Evolutionary conservation across 2,329 filamentous ascomycete genomes (phyloP).

Genomic region (Ampelomyces quisqualis): DNA sequence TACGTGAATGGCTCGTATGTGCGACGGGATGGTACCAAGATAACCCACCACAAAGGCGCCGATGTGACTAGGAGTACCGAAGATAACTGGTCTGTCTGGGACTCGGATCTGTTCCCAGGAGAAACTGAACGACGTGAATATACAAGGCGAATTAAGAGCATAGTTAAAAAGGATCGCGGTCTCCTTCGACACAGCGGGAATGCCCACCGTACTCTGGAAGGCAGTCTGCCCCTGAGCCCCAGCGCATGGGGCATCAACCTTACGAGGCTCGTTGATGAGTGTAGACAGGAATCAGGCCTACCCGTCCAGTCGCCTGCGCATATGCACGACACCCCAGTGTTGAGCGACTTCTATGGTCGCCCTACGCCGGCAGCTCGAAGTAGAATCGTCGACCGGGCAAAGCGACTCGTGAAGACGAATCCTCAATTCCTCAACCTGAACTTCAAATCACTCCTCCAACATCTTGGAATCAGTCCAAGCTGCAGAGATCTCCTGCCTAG

Average conservation of each 20-base stretch:
- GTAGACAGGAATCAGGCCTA: constrained; percentile 9
- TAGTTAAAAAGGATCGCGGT: constrained; percentile 13
- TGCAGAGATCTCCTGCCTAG: constrained; percentile 24
- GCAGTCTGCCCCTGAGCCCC: constrained; percentile 10
- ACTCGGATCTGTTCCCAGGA: constrained; percentile 23
- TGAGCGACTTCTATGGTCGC: constrained; percentile 27
- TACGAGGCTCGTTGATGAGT: constrained; percentile 9
- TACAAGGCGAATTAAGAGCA: constrained; percentile 13
- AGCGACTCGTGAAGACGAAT: constrained; percentile 18
- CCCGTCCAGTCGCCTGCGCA: background rate
- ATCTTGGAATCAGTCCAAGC: constrained; percentile 18
- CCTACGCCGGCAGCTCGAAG: constrained; percentile 16
- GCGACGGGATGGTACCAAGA: constrained; percentile 6
- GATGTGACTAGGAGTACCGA: background rate
- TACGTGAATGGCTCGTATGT: constrained; percentile 35
- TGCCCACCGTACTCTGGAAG: constrained; percentile 7
- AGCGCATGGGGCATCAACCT: constrained; percentile 20
- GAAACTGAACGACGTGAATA: constrained; percentile 21
- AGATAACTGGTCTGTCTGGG: constrained; percentile 9
- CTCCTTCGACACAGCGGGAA: constrained; percentile 4
- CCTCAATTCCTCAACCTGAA: constrained; percentile 10
- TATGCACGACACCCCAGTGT: constrained; percentile 4
- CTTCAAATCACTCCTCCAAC: constrained; percentile 12
- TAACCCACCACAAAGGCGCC: constrained; percentile 8
- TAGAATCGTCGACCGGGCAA: constrained; percentile 19